Conservation (phyloP, 495 filamentous ascomycete genomes). For the Xylaria scruposa region DNA sequence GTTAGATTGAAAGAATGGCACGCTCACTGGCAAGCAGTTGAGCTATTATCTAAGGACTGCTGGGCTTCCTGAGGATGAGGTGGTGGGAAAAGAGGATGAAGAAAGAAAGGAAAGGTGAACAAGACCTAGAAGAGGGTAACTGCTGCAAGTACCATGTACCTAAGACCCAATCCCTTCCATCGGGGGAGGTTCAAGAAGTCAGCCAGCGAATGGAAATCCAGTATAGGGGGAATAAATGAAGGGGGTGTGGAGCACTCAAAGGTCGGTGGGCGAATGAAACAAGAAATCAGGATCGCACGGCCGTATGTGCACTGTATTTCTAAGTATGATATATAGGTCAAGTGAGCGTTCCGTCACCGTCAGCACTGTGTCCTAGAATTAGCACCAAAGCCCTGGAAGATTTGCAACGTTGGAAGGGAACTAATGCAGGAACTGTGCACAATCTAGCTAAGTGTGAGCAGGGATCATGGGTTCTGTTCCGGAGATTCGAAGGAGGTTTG, state of each 20-base stretch:
- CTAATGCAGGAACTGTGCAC: conserved; percentile 42
- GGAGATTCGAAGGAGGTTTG: conserved; percentile 31
- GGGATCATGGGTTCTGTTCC: conserved; percentile 19
- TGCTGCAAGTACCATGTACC: conserved; percentile 16
- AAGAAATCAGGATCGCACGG: conserved; percentile 32
- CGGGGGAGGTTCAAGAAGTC: conserved; percentile 20
- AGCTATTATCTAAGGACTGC: conserved; percentile 42
- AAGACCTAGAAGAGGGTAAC: conserved; percentile 38
- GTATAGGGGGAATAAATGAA: conserved; percentile 45
- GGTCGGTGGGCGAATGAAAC: conserved; percentile 27
- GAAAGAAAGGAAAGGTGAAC: conserved; percentile 43
- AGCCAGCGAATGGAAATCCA: conserved; percentile 38
- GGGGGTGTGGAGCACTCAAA: conserved; percentile 38
- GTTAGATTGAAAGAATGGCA: conserved; percentile 53
- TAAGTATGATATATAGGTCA: no score
- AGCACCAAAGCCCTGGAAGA: conserved; percentile 23
- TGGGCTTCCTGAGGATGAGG: conserved; percentile 29
- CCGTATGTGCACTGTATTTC: conserved; percentile 33
- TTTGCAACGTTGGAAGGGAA: conserved; percentile 21
- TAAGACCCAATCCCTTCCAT: conserved; percentile 22
- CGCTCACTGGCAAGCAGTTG: conserved; percentile 55
- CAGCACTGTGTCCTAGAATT: conserved; percentile 25
- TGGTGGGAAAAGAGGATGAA: conserved; percentile 43
- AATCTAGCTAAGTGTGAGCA: conserved; percentile 31
- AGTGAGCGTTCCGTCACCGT: conserved; percentile 11